Evolutionary conservation across 2,329 filamentous ascomycete species (phyloP).

Genomic region (Neonectria neomacrospora): DNA sequence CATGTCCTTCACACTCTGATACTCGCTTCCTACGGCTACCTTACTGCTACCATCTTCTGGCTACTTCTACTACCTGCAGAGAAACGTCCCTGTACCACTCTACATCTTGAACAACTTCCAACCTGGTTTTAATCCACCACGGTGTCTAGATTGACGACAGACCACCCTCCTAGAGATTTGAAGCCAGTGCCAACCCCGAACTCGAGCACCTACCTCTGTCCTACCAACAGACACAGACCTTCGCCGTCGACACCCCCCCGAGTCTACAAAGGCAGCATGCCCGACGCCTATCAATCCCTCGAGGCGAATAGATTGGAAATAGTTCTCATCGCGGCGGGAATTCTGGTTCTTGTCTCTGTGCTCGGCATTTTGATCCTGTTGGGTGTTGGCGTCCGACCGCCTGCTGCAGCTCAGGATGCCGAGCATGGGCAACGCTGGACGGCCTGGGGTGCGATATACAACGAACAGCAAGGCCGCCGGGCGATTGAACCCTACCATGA

Average conservation of each 20-base stretch:
- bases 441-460: constrained; percentile 34
- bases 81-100: constrained; percentile 25
- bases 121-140: background rate
- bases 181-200: background rate
- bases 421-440: constrained; percentile 34
- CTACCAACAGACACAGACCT: background rate
- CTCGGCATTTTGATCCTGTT: constrained; percentile 48
- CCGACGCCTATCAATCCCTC: constrained; percentile 37
- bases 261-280: constrained; percentile 34
- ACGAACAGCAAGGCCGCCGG: constrained; percentile 23
- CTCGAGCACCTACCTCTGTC: too few relatives aligned
- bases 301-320: constrained; percentile 50
- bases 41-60: constrained; percentile 3
- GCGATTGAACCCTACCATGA: constrained; percentile 31
- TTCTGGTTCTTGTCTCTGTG: constrained; percentile 48
- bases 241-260: background rate
- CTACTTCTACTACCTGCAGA: constrained; percentile 17
- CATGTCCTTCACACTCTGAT: background rate
- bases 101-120: constrained; percentile 3
- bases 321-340: constrained; percentile 47
- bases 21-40: background rate
- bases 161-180: too few relatives aligned
- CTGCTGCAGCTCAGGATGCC: constrained; percentile 22
- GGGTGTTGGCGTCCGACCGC: constrained; percentile 39
- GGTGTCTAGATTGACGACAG: background rate